These are phyloP conservation scores for Apocynum venetum DNA, from an alignment of 257 asterid species.

Conservation along the genomic window DNA sequence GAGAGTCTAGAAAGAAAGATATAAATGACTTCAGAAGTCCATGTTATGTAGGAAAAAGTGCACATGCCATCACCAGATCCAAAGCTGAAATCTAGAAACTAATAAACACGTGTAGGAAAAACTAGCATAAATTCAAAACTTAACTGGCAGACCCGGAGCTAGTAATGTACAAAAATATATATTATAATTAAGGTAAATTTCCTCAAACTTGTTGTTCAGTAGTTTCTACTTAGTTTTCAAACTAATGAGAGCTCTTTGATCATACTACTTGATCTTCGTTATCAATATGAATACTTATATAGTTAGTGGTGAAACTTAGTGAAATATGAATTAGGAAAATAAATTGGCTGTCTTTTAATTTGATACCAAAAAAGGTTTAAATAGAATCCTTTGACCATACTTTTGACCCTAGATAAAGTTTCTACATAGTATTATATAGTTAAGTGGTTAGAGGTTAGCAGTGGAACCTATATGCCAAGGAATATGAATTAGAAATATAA, in stretches of 20 bases:
- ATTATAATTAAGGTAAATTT: not conserved
- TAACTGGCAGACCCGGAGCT: not conserved
- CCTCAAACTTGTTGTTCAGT: not conserved
- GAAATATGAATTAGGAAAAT: not conserved
- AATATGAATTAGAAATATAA: not conserved
- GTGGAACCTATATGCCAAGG: not conserved
- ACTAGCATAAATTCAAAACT: not conserved
- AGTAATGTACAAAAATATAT: not conserved
- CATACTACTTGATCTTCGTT: not conserved
- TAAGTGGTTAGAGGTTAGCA: not conserved
- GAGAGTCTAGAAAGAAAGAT: constrained; percentile 49
- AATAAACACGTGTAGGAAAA: not conserved
- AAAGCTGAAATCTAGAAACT: not conserved
- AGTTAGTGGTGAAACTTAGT: not conserved
- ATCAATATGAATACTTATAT: too few species aligned
- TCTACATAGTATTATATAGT: too few species aligned
- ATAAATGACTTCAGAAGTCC: constrained; percentile 7
- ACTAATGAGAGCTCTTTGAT: not conserved
- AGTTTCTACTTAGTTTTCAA: not conserved
- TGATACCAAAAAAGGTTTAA: not conserved
- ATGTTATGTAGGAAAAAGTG: not conserved
- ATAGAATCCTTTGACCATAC: not conserved
- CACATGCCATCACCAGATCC: not conserved
- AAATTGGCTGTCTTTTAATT: not conserved
- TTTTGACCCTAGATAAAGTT: too few species aligned